Percentiles rank a stretch among this genome's conserved stretches.
Conservation (phyloP, 2,329 filamentous ascomycete genomes). For the Emergomyces orientalis region DNA sequence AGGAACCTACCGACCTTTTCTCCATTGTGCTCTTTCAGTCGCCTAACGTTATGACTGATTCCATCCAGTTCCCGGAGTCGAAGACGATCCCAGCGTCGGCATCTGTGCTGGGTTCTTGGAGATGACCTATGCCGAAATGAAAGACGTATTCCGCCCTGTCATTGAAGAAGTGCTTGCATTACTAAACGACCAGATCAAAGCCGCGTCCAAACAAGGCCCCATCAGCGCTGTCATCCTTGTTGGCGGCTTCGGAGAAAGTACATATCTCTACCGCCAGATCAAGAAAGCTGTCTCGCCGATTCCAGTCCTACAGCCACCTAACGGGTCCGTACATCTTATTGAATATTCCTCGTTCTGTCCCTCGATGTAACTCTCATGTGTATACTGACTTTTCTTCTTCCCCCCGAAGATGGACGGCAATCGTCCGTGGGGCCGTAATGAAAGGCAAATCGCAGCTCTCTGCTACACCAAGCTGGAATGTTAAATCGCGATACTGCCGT, state of each 20-base stretch:
- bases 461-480: constrained; percentile 1
- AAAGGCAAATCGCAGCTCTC: constrained; percentile 6
- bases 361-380: background rate
- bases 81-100: constrained; percentile 4
- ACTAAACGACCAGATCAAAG: constrained; percentile 2
- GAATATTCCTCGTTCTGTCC: background rate
- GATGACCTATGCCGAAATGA: constrained; percentile 5
- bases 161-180: constrained; percentile 1
- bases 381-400: background rate
- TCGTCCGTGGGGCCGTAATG: constrained; percentile 4
- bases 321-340: constrained; percentile 1
- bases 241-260: constrained; percentile 6
- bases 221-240: constrained; percentile 7
- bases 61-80: constrained; percentile 3
- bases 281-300: background rate
- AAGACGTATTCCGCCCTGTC: constrained; percentile 4
- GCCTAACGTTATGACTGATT: background rate
- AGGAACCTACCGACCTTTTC: background rate
- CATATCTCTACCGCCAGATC: constrained; percentile 5
- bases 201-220: background rate
- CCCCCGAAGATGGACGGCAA: constrained; percentile 1
- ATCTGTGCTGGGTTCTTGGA: constrained; percentile 5
- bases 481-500: constrained; percentile 4
- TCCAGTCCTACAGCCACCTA: constrained; percentile 3
- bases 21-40: background rate